phyloP scores from a whole-genome alignment of 805 yeast species.

The Saccharomycopsis capsularis region DNA sequence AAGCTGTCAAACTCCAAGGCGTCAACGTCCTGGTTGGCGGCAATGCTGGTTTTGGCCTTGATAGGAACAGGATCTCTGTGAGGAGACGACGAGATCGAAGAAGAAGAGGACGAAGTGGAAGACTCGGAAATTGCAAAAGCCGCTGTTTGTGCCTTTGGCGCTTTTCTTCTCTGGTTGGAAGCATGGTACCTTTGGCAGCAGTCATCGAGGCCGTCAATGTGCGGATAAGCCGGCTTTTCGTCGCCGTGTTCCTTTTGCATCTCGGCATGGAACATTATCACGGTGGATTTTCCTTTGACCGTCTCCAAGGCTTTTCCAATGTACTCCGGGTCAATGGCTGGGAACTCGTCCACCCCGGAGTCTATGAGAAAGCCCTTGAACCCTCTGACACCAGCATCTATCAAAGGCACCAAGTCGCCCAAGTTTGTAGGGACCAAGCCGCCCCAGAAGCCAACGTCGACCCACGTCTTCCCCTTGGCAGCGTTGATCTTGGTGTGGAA shows the following conservation, averaged over 20 bases:
- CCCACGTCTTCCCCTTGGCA: slow-evolving; percentile 79
- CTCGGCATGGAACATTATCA: slow-evolving; percentile 92
- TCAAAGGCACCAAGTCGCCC: slow-evolving; percentile 62
- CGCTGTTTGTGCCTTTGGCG: too few species aligned
- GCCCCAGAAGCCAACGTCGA: slow-evolving; percentile 95
- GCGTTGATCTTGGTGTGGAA: slow-evolving; percentile 70
- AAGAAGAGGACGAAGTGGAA: neutral
- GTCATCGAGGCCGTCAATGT: slow-evolving; percentile 19
- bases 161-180: neutral
- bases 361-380: slow-evolving; percentile 90
- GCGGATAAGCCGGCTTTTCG: slow-evolving; percentile 17
- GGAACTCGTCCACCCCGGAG: slow-evolving; percentile 95
- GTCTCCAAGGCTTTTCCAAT: slow-evolving; percentile 58
- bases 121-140: neutral
- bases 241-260: slow-evolving; percentile 40
- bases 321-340: slow-evolving; percentile 62
- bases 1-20: slow-evolving; percentile 22
- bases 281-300: slow-evolving; percentile 57
- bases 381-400: slow-evolving; percentile 84
- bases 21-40: neutral
- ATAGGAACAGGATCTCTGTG: too few species aligned
- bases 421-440: slow-evolving; percentile 81
- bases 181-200: neutral
- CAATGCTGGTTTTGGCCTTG: too few species aligned
- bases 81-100: neutral